Base-by-base conservation (phyloP, 202 grass and related monocot species). In the Bolboschoenoplectus hybrid region DNA sequence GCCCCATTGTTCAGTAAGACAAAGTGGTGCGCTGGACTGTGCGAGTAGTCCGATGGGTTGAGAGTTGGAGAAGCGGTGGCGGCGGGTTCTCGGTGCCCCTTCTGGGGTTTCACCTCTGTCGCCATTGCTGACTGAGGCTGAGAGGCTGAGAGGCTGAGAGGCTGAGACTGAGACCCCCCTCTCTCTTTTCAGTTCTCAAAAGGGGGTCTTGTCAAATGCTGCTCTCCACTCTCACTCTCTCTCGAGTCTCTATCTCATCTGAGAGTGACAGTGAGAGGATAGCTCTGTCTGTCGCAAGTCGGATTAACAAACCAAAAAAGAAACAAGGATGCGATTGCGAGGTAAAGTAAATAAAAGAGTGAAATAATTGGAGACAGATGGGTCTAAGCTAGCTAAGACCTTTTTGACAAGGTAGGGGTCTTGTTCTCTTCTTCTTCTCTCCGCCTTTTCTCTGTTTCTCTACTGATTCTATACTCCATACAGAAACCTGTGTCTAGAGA, bases 21-120 rank as follows among this genome's bases (percentile, higher is more conserved):
- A 53, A 87, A 86, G 87, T 94, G 73, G 81, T 97, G 95, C 2
- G 90, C 82, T 6, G 89, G 91, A 81, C 91, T 93, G 78, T 97
- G 91, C 61, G 88, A 82, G 84, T 93, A 95, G 17, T 95, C 93
- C 0, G 85, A 70, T 36, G 88, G 81, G 1, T 87, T 90, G 61
- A 94, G 89, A 69, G 89, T 82, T 60, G 86, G 88, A 58, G 90
- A 86, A 6, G 88, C 90, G 19, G 90, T 34, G 12, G 35, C 39
- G 20, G 41, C 17, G 20, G 20, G 34, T 56, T 57, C 19, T 80
- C 2, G 10, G 7, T 73, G 40, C 14, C 43, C 43, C 69, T 73
- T 73, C 56, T 77, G 49, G 5, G 75, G 34, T 41, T 74, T 83
- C 79, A 77, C 78, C 50, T 85, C 88, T 49, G 77, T 86, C 55